Evolutionary conservation across 2,329 filamentous ascomycete species (phyloP), one percentile per base, ranked within the genome.

Genomic region (Nigrograna mackinnonii): DNA sequence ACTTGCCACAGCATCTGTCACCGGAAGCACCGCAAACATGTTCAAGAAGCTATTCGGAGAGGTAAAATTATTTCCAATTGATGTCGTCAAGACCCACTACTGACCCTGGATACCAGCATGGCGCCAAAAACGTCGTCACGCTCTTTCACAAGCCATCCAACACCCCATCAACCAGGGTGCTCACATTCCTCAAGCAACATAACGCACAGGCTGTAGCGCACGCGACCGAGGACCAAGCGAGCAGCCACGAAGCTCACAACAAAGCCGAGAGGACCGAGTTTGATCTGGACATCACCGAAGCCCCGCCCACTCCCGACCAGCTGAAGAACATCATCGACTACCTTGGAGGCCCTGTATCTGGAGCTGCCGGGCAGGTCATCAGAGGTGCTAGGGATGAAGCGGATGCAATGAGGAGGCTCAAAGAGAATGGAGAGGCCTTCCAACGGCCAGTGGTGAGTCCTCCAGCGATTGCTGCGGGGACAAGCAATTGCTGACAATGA

Each of bases 111-210:
- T 12, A 26, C n/a, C 43, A 74, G 74, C 62, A 68, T 37, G 73
- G 72, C 55, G 68, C 70, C 50, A 77, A 76, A 60, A 91, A 97
- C 76, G 89, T 95, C 55, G 83, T 97, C 67, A 97, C 92, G 48
- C 85, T 99, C 77, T 99, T 97, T 79, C 91, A 96, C 80, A 88
- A 89, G 70, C 82, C 92, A 44, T 80, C 78, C 58, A 80, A 82
- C 40, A 81, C 86, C 17, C 79, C 86, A 51, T 96, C 91, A 3
- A 76, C 82, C 37, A 83, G 86, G 46, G 86, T 87, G 22, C 82
- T 86, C 48, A 85, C 82, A 31, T 74, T 95, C 39, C 82, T 97
- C 47, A 95, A 94, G 74, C 85, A 92, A 71, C 80, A 84, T 22
- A 87, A 88, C 19, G 85, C 86, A 35, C 83, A 82, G 35, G 84